Evolutionary conservation across 495 filamentous ascomycete species (phyloP).

Genomic region (Neurospora tetraspora): DNA sequence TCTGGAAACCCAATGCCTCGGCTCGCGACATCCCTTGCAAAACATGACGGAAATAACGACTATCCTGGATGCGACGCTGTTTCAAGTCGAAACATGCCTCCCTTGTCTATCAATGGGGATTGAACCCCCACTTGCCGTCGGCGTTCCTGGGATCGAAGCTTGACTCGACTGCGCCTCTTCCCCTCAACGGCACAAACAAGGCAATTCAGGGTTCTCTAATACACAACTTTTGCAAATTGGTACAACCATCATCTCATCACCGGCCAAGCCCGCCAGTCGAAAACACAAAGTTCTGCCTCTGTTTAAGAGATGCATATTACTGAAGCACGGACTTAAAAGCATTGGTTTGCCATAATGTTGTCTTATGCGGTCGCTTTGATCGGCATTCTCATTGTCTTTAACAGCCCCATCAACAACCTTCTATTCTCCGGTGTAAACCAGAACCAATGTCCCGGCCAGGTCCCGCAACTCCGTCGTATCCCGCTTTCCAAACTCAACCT

Average conservation of each 20-base stretch:
- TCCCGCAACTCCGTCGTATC: conserved; percentile 20
- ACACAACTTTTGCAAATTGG: not conserved
- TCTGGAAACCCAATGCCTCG: not conserved
- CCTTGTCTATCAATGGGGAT: not conserved
- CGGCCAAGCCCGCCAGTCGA: too few relatives aligned
- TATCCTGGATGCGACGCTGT: not conserved
- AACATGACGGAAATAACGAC: not conserved
- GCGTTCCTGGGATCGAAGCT: not conserved
- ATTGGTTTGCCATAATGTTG: conserved; percentile 11
- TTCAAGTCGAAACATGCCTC: not conserved
- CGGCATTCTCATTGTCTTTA: conserved; percentile 16
- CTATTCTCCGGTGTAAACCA: conserved; percentile 3
- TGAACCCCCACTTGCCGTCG: not conserved
- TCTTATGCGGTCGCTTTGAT: conserved; percentile 16
- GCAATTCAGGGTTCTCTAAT: too few relatives aligned
- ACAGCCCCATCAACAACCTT: conserved; percentile 14
- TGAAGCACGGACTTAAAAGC: not conserved
- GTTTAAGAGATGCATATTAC: not conserved
- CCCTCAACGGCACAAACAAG: too few relatives aligned
- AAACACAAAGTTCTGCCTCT: not conserved
- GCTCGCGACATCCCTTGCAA: not conserved
- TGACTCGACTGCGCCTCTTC: not conserved
- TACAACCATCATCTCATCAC: not conserved
- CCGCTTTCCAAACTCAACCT: conserved; percentile 24
- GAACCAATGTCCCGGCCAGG: not conserved